A percentile compares a stretch with the other conserved stretches of the same genome.
phyloP scores from a whole-genome alignment of 2,329 filamentous ascomycete species.

The Diaporthe ampelina region DNA sequence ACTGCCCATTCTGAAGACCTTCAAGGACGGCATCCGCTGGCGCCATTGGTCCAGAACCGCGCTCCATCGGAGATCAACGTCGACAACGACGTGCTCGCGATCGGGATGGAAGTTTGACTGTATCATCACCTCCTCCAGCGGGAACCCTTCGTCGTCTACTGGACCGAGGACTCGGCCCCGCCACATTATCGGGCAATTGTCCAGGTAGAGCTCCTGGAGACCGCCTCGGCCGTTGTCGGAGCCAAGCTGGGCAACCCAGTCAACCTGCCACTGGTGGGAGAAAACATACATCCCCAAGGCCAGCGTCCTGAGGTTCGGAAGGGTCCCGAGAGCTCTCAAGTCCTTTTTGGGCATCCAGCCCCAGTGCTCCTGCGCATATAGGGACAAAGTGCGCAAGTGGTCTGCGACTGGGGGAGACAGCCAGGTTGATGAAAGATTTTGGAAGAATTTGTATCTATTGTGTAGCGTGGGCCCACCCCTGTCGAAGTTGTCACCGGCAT shows the following conservation, averaged over 20 bases:
- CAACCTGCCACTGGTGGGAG: conserved; percentile 59
- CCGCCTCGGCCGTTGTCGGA: conserved; percentile 47
- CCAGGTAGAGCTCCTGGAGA: conserved; percentile 57
- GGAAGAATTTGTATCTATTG: conserved; percentile 44
- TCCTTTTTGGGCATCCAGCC: conserved; percentile 57
- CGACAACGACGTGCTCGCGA: neutral
- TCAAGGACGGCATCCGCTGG: conserved; percentile 20
- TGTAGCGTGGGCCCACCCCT: neutral
- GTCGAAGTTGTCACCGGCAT: no score
- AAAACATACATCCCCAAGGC: conserved; percentile 58
- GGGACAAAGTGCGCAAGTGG: conserved; percentile 53
- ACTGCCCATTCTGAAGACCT: conserved; percentile 32
- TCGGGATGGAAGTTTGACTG: neutral
- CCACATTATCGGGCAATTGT: conserved; percentile 56
- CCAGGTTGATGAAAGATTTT: conserved; percentile 44
- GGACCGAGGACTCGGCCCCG: neutral
- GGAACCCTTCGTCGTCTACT: conserved; percentile 22
- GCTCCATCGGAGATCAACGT: conserved; percentile 31
- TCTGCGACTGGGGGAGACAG: conserved; percentile 40
- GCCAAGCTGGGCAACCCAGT: conserved; percentile 59
- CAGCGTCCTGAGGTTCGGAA: conserved; percentile 56
- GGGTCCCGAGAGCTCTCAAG: conserved; percentile 47
- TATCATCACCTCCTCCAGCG: conserved; percentile 15
- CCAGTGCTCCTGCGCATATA: conserved; percentile 55
- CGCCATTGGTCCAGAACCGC: conserved; percentile 8